Evolutionary conservation across 106 monocot species (phyloP).

Genomic region (Triglochin maritima): DNA sequence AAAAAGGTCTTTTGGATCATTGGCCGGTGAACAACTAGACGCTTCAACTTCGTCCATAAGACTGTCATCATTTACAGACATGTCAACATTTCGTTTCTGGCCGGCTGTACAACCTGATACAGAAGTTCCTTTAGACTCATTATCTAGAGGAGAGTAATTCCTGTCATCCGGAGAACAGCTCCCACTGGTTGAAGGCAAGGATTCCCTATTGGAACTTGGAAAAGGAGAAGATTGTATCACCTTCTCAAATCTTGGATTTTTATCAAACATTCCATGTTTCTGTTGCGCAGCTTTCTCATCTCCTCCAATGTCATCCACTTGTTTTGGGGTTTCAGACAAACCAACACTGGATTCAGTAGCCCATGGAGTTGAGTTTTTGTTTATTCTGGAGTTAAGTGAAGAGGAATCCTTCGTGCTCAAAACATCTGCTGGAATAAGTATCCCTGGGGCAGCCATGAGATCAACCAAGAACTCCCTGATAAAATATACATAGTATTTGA

Average conservation of each 20-base stretch:
- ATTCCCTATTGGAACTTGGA: constrained; percentile 13
- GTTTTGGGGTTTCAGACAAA: not conserved
- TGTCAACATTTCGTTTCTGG: constrained; percentile 19
- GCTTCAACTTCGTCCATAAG: constrained; percentile 6
- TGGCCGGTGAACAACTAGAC: constrained; percentile 21
- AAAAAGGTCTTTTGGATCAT: constrained; percentile 56
- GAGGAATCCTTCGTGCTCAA: constrained; percentile 50
- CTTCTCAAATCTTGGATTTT: constrained; percentile 24
- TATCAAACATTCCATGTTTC: constrained; percentile 8
- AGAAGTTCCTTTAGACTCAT: constrained; percentile 13
- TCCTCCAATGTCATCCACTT: not conserved
- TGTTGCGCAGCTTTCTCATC: constrained; percentile 6
- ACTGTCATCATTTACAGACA: constrained; percentile 3
- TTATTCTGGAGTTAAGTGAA: constrained; percentile 22
- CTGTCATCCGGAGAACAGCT: constrained; percentile 28
- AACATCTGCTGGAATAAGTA: constrained; percentile 81
- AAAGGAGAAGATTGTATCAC: constrained; percentile 11
- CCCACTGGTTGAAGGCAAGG: constrained; percentile 29
- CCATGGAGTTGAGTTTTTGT: constrained; percentile 16
- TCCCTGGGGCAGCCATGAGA: constrained; percentile 95
- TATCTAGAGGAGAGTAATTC: constrained; percentile 12
- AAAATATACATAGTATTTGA: not conserved
- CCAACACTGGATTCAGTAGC: constrained; percentile 12
- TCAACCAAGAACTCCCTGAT: constrained; percentile 95
- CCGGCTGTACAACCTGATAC: constrained; percentile 15